Evolutionary conservation across 1,284 basidiomycete species (phyloP), one percentile per base, ranked within the genome.

Genomic region (Stygiomarasmius scandens): DNA sequence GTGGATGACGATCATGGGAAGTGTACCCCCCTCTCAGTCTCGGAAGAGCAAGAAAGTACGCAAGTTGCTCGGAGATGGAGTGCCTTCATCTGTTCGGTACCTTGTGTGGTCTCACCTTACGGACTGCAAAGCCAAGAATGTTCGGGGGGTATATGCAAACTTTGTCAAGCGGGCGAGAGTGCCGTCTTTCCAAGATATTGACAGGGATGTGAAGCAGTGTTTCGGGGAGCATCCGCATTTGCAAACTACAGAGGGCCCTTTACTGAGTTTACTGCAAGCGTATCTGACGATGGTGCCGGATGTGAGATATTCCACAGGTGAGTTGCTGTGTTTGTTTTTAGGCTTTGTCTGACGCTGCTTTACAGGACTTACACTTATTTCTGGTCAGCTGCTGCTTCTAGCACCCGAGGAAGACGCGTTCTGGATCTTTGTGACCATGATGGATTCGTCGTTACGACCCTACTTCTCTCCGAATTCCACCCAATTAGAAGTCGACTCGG

Each of bases 401-500:
- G 87, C 92, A 1, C 92, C 90, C 0, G 91, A 95, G 60, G 94
- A 97, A 71, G 93, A 96, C 61, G 91, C 93, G 0, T 98, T 98
- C 69, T 97, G 93, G 93, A 93, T 93, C 2, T 90, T 97, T 65
- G 82, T 93, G 9, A 90, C 89, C 1, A 74, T 92, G 61, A 93
- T 93, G 90, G 89, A 92, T 61, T 82, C 85, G 5, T 84, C 90
- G 59, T 77, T 95, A 6, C 87, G 90, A 25, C 82, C 89, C 2
- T 95, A 95, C 71, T 96, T 93, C 70, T 84, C 88, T 32, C 71
- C 80, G 11, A 84, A 81, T 52, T 79, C 84, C n/a, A 77, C 82
- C 8, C 90, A 92, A 66, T 76, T 96, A 61, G 90, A 93, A 61
- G 85, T 94, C 9, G 93, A 96, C 66, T 83, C 90, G 0, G 79